A percentile compares a stretch with the other conserved stretches of the same genome.
phyloP scores from a whole-genome alignment of 2,329 filamentous ascomycete species.

The Colletotrichum sp. region DNA sequence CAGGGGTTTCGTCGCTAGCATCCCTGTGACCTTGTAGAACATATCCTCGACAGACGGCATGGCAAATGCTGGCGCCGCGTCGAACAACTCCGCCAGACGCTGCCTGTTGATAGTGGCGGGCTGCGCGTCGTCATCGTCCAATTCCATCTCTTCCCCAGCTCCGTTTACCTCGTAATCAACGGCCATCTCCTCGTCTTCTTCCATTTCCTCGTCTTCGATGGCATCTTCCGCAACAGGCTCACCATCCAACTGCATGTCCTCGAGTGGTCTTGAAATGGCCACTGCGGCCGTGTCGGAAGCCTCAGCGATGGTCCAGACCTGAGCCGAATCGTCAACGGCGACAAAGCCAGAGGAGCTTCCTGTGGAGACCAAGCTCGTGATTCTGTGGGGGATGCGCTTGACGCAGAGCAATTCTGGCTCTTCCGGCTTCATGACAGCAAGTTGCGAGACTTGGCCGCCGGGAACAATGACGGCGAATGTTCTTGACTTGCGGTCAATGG shows the following conservation, averaged over 20 bases:
- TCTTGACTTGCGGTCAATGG: conserved; percentile 70
- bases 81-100: conserved; percentile 72
- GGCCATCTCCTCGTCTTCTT: conserved; percentile 44
- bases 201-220: conserved; percentile 29
- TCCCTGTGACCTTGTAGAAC: conserved; percentile 73
- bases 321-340: conserved; percentile 75
- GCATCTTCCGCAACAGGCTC: conserved; percentile 26
- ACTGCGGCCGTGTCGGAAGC: conserved; percentile 60
- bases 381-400: conserved; percentile 59
- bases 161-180: conserved; percentile 44
- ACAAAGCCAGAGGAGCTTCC: conserved; percentile 74
- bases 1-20: conserved; percentile 65
- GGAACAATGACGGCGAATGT: conserved; percentile 69
- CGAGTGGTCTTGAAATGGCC: conserved; percentile 58
- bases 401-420: conserved; percentile 63
- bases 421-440: conserved; percentile 72
- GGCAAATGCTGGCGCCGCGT: conserved; percentile 70
- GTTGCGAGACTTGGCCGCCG: conserved; percentile 50
- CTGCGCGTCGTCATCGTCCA: conserved; percentile 55
- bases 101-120: conserved; percentile 70
- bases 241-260: conserved; percentile 52
- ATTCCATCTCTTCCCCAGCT: conserved; percentile 46
- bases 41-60: conserved; percentile 76
- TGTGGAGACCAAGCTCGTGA: conserved; percentile 71
- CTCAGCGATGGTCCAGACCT: conserved; percentile 69